Conservation (phyloP, 2,329 filamentous ascomycete species). For the Juglanconis oblonga region DNA sequence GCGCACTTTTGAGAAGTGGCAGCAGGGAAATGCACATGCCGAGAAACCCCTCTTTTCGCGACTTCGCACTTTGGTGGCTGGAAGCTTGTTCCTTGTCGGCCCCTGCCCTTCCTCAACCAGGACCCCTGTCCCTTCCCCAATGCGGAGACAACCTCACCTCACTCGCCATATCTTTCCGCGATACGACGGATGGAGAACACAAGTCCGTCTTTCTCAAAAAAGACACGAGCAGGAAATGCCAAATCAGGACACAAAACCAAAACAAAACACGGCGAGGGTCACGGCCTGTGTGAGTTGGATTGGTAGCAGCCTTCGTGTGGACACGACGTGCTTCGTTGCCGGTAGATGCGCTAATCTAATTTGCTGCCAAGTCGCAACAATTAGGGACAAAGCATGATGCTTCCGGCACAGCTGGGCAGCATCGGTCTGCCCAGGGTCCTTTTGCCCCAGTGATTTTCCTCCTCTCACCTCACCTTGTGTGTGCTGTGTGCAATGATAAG, state of each 20-base stretch:
- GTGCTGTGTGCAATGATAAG: no score
- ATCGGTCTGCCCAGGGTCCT: neutral
- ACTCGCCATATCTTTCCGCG: neutral
- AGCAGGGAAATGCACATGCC: neutral
- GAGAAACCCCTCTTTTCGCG: conserved; percentile 5
- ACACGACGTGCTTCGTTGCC: neutral
- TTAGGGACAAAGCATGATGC: no score
- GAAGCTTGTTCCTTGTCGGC: neutral
- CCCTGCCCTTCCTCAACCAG: neutral
- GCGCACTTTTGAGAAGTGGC: neutral
- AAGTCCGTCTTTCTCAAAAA: neutral
- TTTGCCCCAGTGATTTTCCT: neutral
- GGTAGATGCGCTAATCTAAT: neutral
- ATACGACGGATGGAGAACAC: neutral
- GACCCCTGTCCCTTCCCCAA: neutral
- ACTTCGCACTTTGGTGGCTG: neutral
- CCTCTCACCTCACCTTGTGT: neutral
- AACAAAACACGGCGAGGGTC: neutral
- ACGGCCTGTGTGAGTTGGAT: neutral
- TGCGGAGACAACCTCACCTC: neutral
- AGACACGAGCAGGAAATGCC: neutral
- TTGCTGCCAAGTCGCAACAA: neutral
- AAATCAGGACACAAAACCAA: no score
- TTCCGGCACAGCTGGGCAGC: neutral
- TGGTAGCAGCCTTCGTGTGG: neutral